Conservation (phyloP, 108 stramenopile genomes). For the Epipyxis sp. region DNA sequence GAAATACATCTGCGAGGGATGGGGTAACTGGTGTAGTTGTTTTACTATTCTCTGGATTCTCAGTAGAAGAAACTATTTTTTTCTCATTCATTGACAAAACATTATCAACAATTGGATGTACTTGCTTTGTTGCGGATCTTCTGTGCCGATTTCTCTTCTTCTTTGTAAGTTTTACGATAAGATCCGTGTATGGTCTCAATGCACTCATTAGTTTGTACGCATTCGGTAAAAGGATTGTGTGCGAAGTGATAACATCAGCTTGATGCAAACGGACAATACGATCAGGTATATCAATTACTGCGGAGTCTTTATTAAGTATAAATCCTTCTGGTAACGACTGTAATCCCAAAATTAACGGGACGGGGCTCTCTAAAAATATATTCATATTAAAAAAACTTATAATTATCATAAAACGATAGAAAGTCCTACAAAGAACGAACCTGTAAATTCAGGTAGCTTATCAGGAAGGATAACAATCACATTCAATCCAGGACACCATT, state of each 20-base stretch:
- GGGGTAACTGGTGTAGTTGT: too few relatives aligned
- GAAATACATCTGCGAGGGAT: too few relatives aligned
- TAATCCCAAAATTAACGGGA: conserved; percentile 13
- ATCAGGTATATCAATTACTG: not conserved
- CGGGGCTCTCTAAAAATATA: conserved; percentile 2
- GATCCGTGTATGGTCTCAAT: not conserved
- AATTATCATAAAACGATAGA: not conserved
- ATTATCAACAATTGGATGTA: too few relatives aligned
- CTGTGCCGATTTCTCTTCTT: not conserved
- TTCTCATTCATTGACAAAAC: not conserved
- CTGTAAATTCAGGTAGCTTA: not conserved
- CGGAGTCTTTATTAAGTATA: not conserved
- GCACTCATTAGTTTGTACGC: not conserved
- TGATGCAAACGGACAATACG: conserved; percentile 2
- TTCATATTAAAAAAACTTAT: not conserved
- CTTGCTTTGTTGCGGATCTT: not conserved
- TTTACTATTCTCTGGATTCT: too few relatives aligned
- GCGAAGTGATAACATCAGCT: not conserved
- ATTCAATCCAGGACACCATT: conserved; percentile 20
- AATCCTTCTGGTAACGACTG: not conserved
- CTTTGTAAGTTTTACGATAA: not conserved
- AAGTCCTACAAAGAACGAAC: not conserved
- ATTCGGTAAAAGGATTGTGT: conserved; percentile 19
- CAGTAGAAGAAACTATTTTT: not conserved
- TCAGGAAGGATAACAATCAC: conserved; percentile 19